Percentiles rank a stretch among this genome's conserved stretches.
These are phyloP conservation scores for Talaromyces piceae DNA, from an alignment of 2,329 filamentous ascomycete species.

Conservation along the genomic window DNA sequence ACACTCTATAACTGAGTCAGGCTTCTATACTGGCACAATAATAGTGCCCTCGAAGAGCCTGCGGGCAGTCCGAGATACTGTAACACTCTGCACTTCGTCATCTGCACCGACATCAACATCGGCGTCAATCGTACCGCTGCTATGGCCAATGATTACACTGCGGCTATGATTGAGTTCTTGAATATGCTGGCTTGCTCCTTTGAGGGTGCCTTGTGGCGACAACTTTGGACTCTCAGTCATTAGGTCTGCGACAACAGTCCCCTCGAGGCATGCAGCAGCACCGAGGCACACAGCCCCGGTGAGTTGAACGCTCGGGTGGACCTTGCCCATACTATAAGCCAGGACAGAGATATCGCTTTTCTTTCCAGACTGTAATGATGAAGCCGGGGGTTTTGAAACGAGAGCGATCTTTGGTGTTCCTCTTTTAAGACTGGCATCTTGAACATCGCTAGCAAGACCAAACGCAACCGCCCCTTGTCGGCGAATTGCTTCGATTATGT, in stretches of 20 bases:
- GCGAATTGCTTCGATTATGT: conserved; percentile 48
- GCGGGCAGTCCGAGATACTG: conserved; percentile 6
- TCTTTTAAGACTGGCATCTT: conserved; percentile 35
- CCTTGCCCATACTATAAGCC: conserved; percentile 20
- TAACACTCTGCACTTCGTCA: conserved; percentile 2
- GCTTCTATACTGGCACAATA: conserved; percentile 1
- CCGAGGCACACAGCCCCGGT: conserved; percentile 22
- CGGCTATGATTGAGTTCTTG: background rate
- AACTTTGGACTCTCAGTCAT: background rate
- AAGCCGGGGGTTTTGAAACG: conserved; percentile 27
- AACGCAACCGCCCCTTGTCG: conserved; percentile 49
- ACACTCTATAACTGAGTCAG: no score
- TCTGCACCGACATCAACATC: conserved; percentile 1
- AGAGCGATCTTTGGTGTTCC: conserved; percentile 56
- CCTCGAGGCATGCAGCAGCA: conserved; percentile 15
- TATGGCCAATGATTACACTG: conserved; percentile 2
- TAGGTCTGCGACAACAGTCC: conserved; percentile 13
- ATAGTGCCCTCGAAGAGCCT: conserved; percentile 9
- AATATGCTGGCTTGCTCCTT: background rate
- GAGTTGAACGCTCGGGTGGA: conserved; percentile 20
- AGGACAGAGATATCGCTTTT: conserved; percentile 20
- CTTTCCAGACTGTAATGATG: background rate
- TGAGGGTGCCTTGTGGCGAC: background rate
- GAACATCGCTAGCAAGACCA: conserved; percentile 42
- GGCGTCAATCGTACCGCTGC: conserved; percentile 7